phyloP scores from a whole-genome alignment of 2,329 filamentous ascomycete species.

The Elsinoe arachidis region DNA sequence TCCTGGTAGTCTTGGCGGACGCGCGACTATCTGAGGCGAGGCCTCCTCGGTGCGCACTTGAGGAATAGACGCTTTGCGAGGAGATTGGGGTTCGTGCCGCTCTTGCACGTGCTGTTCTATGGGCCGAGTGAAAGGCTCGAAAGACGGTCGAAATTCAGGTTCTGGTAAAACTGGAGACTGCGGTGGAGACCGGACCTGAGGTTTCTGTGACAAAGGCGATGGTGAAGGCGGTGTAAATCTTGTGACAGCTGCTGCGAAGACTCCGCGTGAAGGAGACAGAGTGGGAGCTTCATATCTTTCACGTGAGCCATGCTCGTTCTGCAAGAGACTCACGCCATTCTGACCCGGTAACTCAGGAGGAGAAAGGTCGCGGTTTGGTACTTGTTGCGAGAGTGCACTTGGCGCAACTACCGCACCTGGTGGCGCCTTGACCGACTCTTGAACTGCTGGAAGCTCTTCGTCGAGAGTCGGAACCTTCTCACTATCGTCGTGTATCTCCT shows the following conservation, averaged over 20 bases:
- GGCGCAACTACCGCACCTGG: neutral
- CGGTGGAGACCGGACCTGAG: constrained; percentile 7
- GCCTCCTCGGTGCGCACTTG: neutral
- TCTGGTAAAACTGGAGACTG: neutral
- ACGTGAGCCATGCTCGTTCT: neutral
- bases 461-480: constrained; percentile 9
- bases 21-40: neutral
- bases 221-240: constrained; percentile 10
- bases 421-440: neutral
- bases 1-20: neutral
- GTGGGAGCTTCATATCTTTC: neutral
- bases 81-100: neutral
- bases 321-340: neutral
- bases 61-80: neutral
- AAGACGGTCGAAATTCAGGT: neutral
- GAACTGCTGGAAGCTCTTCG: neutral
- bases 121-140: neutral
- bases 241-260: neutral
- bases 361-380: neutral
- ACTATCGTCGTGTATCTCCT: constrained; percentile 12
- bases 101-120: neutral
- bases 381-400: neutral
- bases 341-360: neutral
- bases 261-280: neutral
- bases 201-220: neutral